Evolutionary conservation across 2,329 filamentous ascomycete species (phyloP).

Genomic region (Cytospora paraplurivora): DNA sequence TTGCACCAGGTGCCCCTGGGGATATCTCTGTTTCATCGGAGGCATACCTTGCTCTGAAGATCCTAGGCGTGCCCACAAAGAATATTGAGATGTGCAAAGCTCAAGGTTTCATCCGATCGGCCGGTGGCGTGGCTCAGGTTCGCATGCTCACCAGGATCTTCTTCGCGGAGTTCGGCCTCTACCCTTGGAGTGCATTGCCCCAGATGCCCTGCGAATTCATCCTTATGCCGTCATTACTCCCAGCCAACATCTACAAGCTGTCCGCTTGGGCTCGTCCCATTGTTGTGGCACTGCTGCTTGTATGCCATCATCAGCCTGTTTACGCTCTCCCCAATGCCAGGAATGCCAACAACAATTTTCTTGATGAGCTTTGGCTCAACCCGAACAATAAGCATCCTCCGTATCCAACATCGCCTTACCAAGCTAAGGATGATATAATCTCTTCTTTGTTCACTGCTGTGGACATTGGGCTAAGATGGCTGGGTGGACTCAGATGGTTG

Average conservation of each 20-base stretch:
- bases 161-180: neutral
- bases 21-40: neutral
- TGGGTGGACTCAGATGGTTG: neutral
- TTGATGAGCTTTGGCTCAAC: neutral
- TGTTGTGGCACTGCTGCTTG: neutral
- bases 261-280: neutral
- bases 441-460: neutral
- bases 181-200: neutral
- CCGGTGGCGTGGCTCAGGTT: neutral
- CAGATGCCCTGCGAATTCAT: neutral
- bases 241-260: neutral
- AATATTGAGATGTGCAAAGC: neutral
- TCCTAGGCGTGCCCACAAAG: neutral
- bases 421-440: neutral
- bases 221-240: neutral
- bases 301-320: neutral
- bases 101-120: neutral
- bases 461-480: neutral
- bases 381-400: neutral
- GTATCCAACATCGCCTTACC: neutral
- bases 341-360: neutral
- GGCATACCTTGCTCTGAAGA: slow-evolving; percentile 2
- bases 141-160: neutral
- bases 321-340: neutral
- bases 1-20: neutral